Evolutionary conservation across 73 alveolate species (phyloP).

Genomic region (Tetrahymena elliotti): DNA sequence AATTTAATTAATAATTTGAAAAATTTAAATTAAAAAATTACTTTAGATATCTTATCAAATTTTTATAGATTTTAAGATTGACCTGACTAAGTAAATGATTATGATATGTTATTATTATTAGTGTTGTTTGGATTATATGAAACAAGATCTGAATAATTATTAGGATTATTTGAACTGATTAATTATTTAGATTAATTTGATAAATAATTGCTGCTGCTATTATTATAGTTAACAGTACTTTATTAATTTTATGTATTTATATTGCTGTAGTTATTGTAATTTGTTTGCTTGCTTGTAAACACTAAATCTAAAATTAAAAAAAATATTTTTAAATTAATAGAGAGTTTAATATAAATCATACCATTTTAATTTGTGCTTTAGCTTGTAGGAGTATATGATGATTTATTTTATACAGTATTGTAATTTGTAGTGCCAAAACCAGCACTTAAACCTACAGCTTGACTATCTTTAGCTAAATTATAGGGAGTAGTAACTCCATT

Average conservation of each 20-base stretch:
- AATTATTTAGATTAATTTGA: not conserved
- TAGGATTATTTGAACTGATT: not conserved
- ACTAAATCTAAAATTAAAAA: not conserved
- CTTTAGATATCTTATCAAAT: not conserved
- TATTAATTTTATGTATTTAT: not conserved
- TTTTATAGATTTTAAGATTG: not conserved
- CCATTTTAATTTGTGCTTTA: not conserved
- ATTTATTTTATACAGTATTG: not conserved
- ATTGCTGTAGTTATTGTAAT: not conserved
- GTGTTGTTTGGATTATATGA: not conserved
- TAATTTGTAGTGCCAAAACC: not conserved
- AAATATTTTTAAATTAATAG: not conserved
- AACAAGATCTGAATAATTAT: not conserved
- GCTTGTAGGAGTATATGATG: not conserved
- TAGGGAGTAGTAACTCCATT: not conserved
- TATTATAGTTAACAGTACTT: not conserved
- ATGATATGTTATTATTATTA: not conserved
- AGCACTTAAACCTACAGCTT: not conserved
- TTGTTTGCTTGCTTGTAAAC: not conserved
- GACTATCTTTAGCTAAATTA: not conserved
- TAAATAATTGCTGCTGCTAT: not conserved
- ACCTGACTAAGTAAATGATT: not conserved
- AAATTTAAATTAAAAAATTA: not conserved
- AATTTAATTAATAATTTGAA: not conserved
- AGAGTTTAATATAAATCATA: not conserved